Evolutionary conservation across 2,329 filamentous ascomycete species (phyloP).

Genomic region (Colletotrichum truncatum): DNA sequence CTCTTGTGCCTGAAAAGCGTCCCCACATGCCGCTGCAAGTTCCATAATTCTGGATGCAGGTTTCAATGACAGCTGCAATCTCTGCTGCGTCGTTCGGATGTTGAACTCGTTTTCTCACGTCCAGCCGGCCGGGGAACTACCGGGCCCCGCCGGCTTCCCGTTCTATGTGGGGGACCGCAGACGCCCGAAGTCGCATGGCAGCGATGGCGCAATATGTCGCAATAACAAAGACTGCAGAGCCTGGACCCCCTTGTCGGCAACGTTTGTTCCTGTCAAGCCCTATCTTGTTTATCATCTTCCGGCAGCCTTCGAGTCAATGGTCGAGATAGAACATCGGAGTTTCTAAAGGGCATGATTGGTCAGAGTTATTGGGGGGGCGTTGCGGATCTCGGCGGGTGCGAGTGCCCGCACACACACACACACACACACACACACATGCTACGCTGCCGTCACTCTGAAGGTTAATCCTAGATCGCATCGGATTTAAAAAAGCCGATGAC

Average conservation of each 20-base stretch:
- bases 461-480: conserved; percentile 3
- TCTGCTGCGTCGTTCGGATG: not conserved
- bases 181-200: conserved; percentile 13
- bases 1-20: not conserved
- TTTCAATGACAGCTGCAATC: not conserved
- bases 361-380: not conserved
- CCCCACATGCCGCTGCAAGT: not conserved
- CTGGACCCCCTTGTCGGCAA: conserved; percentile 16
- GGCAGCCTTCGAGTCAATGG: not conserved
- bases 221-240: conserved; percentile 10
- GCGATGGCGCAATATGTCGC: conserved; percentile 29
- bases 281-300: not conserved
- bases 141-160: conserved; percentile 2
- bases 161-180: conserved; percentile 5
- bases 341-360: conserved; percentile 13
- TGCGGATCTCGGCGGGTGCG: not conserved
- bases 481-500: conserved; percentile 13
- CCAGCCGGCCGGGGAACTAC: not conserved
- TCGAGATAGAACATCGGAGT: not conserved
- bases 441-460: not conserved
- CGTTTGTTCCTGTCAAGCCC: not conserved
- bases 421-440: not conserved
- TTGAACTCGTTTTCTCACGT: too few relatives aligned
- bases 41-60: not conserved
- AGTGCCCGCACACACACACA: too few relatives aligned